Base-by-base conservation (phyloP, 2,329 filamentous ascomycete species). In the Aureobasidium sp. region DNA sequence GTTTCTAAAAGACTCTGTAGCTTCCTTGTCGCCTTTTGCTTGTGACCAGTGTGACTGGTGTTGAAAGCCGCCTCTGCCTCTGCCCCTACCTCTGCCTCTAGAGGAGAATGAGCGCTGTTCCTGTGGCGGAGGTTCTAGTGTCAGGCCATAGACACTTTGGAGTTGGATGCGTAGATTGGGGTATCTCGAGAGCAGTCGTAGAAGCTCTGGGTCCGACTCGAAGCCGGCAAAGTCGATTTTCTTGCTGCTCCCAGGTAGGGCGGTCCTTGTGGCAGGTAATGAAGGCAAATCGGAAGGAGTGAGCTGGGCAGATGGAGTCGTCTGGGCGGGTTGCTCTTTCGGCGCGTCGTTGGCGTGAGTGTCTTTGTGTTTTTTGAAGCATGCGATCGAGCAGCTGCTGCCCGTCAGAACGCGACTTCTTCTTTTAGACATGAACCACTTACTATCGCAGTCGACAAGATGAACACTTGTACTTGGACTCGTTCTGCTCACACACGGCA, bases 401-500 rank as follows among this genome's bases (percentile, higher is more conserved):
- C 27, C 22, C 15, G 37, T 55, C 51, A 55, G 51, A 14, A 42
- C 42, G 51, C 51, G 51, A 41, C 51, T 29, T 29, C 14, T n/a
- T 15, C 36, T 42, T 2, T 29, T 17, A 9, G 14, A 7, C 9
- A 42, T n/a, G 22, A 29, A 3, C 9, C 34, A 66, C 72, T 25
- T 69, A 79, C 78, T 80, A 80, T 69, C 74, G 76, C 36, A 78
- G 65, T 63, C 74, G 69, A 67, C 78, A 80, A 22, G 74, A 73
- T n/a, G 77, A 76, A 66, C 78, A 80, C 70, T 78, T 79, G 73
- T 80, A 80, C 68, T 80, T 80, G 52, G 76, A 77, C n/a, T 74
- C 72, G 51, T 71, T 68, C 25, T 69, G 68, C 44, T 73, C 68
- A 69, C 78, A 80, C n/a, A 80, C 71, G 47, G 74, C 74, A 63